These are phyloP conservation scores for Chlorella variabilis DNA, from an alignment of 163 green algal species.

Conservation along the genomic window DNA sequence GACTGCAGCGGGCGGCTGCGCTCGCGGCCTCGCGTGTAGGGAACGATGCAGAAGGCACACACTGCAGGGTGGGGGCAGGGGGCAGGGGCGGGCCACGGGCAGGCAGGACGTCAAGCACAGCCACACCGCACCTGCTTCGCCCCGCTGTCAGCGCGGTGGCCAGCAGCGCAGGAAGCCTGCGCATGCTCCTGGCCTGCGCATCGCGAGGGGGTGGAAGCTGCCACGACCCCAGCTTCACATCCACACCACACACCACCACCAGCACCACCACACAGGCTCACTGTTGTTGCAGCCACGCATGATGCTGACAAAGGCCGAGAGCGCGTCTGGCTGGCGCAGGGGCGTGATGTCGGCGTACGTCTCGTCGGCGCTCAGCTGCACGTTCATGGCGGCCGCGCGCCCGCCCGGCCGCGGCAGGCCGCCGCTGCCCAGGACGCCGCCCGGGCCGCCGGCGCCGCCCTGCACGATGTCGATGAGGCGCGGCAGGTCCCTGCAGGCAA, in stretches of 20 bases:
- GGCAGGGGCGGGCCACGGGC: neutral
- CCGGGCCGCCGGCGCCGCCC: conserved; percentile 17
- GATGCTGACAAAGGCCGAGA: conserved; percentile 78
- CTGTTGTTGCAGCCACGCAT: conserved; percentile 91
- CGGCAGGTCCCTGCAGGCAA: conserved; percentile 81
- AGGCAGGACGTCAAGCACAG: neutral
- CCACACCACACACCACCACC: no score
- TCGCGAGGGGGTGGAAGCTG: no score
- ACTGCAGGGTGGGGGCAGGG: neutral
- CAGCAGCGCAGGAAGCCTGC: no score
- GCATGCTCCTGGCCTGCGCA: no score
- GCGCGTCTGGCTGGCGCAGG: conserved; percentile 55
- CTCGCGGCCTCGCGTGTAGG: conserved; percentile 83
- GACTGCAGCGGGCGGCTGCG: conserved; percentile 71
- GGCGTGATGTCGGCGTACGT: conserved; percentile 92
- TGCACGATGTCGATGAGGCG: conserved; percentile 77
- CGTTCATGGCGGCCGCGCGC: conserved; percentile 74
- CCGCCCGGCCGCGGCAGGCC: neutral
- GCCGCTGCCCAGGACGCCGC: conserved; percentile 7
- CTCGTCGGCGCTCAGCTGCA: conserved; percentile 88
- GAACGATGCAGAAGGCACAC: conserved; percentile 56
- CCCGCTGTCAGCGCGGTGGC: neutral
- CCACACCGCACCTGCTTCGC: neutral
- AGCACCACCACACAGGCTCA: neutral
- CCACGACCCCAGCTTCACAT: no score